phyloP scores from a whole-genome alignment of 331 rosid species.

The Dryas integrifolia region DNA sequence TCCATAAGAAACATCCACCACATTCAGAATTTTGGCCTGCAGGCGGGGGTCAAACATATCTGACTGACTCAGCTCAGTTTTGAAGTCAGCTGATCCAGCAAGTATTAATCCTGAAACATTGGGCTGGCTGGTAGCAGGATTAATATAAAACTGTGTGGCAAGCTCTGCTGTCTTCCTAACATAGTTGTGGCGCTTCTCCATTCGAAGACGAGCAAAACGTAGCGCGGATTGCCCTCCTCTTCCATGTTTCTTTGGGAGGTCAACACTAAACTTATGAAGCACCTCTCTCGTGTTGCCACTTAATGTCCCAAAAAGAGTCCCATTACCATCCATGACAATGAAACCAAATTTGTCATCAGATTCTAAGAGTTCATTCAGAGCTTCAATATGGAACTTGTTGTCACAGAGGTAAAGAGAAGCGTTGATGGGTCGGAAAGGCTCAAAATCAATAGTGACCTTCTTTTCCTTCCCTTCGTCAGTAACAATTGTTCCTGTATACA shows the following conservation, averaged over 20 bases:
- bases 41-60: constrained; percentile 87
- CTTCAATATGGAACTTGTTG: constrained; percentile 73
- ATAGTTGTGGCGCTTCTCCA: constrained; percentile 78
- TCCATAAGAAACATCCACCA: constrained; percentile 76
- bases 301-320: constrained; percentile 72
- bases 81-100: constrained; percentile 83
- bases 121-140: constrained; percentile 74
- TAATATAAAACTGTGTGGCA: constrained; percentile 68
- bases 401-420: constrained; percentile 73
- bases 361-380: constrained; percentile 63
- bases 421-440: constrained; percentile 71
- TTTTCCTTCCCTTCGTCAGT: constrained; percentile 77
- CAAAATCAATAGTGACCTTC: constrained; percentile 74
- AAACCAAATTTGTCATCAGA: constrained; percentile 81
- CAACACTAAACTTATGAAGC: constrained; percentile 71
- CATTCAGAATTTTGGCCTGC: constrained; percentile 64
- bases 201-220: constrained; percentile 79
- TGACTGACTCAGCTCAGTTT: constrained; percentile 79
- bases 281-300: constrained; percentile 78
- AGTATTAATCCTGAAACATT: constrained; percentile 70
- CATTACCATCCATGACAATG: constrained; percentile 81
- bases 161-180: constrained; percentile 82
- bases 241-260: constrained; percentile 79
- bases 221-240: constrained; percentile 84
- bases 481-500: constrained; percentile 69